These are phyloP conservation scores for Pseudisothecium myosuroides DNA, from an alignment of 225 moss, liverwort and hornwort species.

Conservation along the genomic window DNA sequence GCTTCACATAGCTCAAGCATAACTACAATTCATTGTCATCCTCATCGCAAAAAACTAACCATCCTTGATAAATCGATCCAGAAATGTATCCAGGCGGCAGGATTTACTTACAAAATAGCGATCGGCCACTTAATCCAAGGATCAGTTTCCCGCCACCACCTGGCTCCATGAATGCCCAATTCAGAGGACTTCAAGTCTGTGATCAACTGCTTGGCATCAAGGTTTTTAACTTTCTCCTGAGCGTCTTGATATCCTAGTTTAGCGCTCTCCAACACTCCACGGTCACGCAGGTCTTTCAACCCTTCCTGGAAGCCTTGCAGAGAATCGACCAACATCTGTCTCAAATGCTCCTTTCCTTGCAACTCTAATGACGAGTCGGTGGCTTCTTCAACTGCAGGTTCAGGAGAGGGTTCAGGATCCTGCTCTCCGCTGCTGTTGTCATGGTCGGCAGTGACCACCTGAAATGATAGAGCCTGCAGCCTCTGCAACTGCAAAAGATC, in stretches of 20 bases:
- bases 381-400: conserved; percentile 46
- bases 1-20: background rate
- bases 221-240: conserved; percentile 45
- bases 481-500: conserved; percentile 32
- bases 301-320: conserved; percentile 62
- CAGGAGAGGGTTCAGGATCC: conserved; percentile 30
- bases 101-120: conserved; percentile 68
- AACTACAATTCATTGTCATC: background rate
- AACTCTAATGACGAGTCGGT: conserved; percentile 35
- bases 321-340: conserved; percentile 48
- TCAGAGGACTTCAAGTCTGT: conserved; percentile 28
- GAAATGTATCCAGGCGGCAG: background rate
- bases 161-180: conserved; percentile 34
- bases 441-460: conserved; percentile 60
- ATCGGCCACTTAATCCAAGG: conserved; percentile 97
- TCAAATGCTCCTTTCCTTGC: conserved; percentile 51
- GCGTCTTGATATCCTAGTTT: conserved; percentile 58
- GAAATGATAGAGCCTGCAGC: conserved; percentile 57
- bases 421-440: conserved; percentile 65
- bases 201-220: conserved; percentile 54
- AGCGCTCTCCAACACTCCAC: conserved; percentile 62
- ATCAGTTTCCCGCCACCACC: conserved; percentile 52
- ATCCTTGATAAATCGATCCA: background rate
- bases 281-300: conserved; percentile 57
- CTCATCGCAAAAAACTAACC: background rate